A percentile compares a stretch with the other conserved stretches of the same genome.
Conservation (phyloP, 139 green algal species). For the Medakamo hakoo region DNA sequence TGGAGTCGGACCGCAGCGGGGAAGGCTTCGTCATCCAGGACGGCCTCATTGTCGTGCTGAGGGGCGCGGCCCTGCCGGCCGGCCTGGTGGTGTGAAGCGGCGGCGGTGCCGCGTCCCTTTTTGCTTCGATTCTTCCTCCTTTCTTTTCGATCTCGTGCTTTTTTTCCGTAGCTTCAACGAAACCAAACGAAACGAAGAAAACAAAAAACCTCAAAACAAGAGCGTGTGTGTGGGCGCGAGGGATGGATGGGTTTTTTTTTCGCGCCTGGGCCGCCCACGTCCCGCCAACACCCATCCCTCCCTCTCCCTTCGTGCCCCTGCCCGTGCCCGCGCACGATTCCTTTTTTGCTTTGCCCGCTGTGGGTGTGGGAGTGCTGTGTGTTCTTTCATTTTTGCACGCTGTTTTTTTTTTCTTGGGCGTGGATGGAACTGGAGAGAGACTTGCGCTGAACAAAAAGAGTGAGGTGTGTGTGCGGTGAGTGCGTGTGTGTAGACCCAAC, state of each 20-base stretch:
- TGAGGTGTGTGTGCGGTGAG: too few relatives aligned
- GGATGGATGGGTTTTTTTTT: neutral
- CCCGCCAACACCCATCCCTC: too few relatives aligned
- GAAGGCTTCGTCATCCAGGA: neutral
- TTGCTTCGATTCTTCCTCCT: neutral
- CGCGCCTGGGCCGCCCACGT: neutral
- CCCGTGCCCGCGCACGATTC: too few relatives aligned
- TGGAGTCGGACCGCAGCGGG: neutral
- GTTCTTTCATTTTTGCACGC: too few relatives aligned
- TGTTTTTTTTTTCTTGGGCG: too few relatives aligned
- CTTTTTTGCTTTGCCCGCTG: neutral
- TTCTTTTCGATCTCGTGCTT: neutral
- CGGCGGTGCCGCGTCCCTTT: neutral
- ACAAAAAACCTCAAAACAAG: too few relatives aligned
- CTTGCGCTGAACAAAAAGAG: too few relatives aligned
- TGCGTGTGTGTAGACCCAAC: too few relatives aligned
- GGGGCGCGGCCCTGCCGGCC: neutral
- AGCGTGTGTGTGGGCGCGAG: neutral
- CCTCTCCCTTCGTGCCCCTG: neutral
- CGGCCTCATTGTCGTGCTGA: neutral
- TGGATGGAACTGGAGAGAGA: too few relatives aligned
- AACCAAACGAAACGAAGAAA: too few relatives aligned
- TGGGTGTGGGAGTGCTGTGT: too few relatives aligned
- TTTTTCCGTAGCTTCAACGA: neutral
- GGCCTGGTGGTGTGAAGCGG: neutral